Conservation (phyloP, 768 basidiomycete species). For the Crepidotus variabilis region DNA sequence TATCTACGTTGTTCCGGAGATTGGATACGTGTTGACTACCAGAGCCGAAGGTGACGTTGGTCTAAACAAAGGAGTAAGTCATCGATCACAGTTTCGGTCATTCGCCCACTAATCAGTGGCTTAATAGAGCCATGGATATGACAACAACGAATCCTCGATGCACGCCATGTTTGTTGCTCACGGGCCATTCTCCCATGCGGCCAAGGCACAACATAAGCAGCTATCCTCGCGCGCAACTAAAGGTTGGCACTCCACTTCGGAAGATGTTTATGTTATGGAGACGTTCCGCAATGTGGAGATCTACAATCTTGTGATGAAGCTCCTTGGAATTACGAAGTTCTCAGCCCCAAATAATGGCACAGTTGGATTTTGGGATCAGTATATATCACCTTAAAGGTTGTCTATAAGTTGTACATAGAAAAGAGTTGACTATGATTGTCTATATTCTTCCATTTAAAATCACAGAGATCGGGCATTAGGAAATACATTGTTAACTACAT, state of each 20-base stretch:
- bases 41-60: slow-evolving; percentile 54
- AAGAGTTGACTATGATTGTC: not conserved
- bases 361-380: slow-evolving; percentile 77
- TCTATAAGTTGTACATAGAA: not conserved
- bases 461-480: not conserved
- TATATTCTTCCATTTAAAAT: not conserved
- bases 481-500: too few relatives aligned
- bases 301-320: slow-evolving; percentile 75
- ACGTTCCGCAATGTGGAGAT: slow-evolving; percentile 86
- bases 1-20: slow-evolving; percentile 76
- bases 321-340: slow-evolving; percentile 58
- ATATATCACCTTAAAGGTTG: slow-evolving; percentile 40
- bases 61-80: slow-evolving; percentile 72
- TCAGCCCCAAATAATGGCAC: slow-evolving; percentile 76
- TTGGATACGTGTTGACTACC: slow-evolving; percentile 78
- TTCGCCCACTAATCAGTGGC: not conserved
- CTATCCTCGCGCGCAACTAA: slow-evolving; percentile 23
- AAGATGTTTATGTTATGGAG: slow-evolving; percentile 70
- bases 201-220: slow-evolving; percentile 52
- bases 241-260: slow-evolving; percentile 65
- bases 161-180: slow-evolving; percentile 89
- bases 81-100: not conserved
- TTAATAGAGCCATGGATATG: slow-evolving; percentile 82
- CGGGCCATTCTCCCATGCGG: slow-evolving; percentile 76
- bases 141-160: slow-evolving; percentile 76